Conservation (phyloP, 495 filamentous ascomycete genomes). For the Aspergillus cavernicola region DNA sequence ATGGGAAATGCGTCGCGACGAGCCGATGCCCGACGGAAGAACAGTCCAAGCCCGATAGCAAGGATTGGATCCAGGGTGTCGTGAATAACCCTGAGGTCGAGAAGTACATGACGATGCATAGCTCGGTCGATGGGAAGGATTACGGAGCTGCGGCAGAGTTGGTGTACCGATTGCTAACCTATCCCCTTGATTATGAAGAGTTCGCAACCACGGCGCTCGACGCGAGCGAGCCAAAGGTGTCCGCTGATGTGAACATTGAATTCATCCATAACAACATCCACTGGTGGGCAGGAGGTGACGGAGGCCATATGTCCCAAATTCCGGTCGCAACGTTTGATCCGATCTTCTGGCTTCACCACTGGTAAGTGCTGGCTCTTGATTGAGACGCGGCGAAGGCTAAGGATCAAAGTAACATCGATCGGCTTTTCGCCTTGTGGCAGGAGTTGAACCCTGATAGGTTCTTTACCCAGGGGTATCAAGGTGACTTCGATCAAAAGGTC, state of each 20-base stretch:
- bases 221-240: neutral
- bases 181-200: neutral
- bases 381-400: neutral
- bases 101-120: neutral
- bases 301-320: neutral
- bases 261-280: slow-evolving; percentile 2
- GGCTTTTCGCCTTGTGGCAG: neutral
- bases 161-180: neutral
- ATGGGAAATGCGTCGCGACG: neutral
- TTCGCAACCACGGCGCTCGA: neutral
- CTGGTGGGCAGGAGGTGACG: neutral
- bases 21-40: neutral
- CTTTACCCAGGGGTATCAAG: neutral
- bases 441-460: slow-evolving; percentile 1
- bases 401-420: neutral
- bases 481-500: neutral
- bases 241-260: neutral
- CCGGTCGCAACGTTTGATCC: neutral
- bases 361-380: neutral
- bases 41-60: neutral
- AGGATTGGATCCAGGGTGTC: neutral
- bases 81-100: neutral
- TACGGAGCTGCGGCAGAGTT: slow-evolving; percentile 1
- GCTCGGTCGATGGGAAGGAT: neutral
- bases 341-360: slow-evolving; percentile 2